Evolutionary conservation across 2,329 filamentous ascomycete species (phyloP).

Genomic region (Fusarium xylarioides): DNA sequence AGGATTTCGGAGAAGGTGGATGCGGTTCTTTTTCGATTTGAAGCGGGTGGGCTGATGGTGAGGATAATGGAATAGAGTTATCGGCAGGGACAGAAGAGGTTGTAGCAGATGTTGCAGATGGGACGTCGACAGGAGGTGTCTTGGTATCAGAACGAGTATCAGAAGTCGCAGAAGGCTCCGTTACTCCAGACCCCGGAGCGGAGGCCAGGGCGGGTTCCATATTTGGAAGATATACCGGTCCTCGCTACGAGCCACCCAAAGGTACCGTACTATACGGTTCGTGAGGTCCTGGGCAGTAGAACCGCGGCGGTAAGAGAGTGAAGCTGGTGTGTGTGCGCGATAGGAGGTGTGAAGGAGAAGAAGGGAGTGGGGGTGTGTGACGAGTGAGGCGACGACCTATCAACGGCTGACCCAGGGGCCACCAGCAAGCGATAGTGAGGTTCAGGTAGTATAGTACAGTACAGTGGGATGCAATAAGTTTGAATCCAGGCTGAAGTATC

Average conservation of each 20-base stretch:
- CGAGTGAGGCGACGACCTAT: constrained; percentile 4
- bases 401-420: constrained; percentile 21
- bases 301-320: constrained; percentile 15
- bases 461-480: too few species aligned
- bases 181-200: constrained; percentile 34
- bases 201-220: constrained; percentile 40
- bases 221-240: constrained; percentile 38
- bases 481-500: too few species aligned
- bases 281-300: constrained; percentile 22
- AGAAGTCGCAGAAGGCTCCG: constrained; percentile 35
- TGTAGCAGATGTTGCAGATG: constrained; percentile 23
- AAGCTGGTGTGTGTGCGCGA: constrained; percentile 26
- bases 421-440: constrained; percentile 7
- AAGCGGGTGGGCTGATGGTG: constrained; percentile 30
- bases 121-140: constrained; percentile 31
- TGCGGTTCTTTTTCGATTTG: constrained; percentile 16
- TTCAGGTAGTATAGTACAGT: constrained; percentile 7
- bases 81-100: constrained; percentile 27
- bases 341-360: constrained; percentile 10
- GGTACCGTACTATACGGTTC: constrained; percentile 23
- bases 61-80: constrained; percentile 31
- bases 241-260: constrained; percentile 26
- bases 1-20: constrained; percentile 24
- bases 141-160: constrained; percentile 42
- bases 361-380: constrained; percentile 30